Percentiles rank a stretch among this genome's conserved stretches.
Conservation (phyloP, 2,329 filamentous ascomycete species). For the Phaeosphaeria sp. region DNA sequence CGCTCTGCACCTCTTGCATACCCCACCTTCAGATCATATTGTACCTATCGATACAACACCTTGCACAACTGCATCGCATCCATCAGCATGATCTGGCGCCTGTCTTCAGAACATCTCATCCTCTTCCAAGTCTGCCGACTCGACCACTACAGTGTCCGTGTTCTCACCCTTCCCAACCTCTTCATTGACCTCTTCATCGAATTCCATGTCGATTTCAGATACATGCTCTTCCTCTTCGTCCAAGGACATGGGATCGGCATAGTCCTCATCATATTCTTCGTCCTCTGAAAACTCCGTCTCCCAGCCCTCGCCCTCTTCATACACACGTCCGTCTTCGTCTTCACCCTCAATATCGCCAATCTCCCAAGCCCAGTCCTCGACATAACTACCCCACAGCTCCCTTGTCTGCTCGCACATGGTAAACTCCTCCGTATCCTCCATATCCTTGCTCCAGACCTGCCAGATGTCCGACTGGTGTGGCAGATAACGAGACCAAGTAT, state of each 20-base stretch:
- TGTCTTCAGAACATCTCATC: background rate
- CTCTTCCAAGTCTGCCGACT: background rate
- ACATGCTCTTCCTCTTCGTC: background rate
- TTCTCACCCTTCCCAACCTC: background rate
- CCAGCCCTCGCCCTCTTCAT: background rate
- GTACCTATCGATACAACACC: background rate
- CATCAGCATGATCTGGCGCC: background rate
- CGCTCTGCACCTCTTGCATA: slow-evolving; percentile 12
- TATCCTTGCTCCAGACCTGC: slow-evolving; percentile 6
- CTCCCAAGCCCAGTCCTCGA: slow-evolving; percentile 9
- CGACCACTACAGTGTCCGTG: background rate
- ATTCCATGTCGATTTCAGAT: background rate
- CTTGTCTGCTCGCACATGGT: slow-evolving; percentile 6
- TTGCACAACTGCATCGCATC: background rate
- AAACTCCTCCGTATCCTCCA: slow-evolving; percentile 3
- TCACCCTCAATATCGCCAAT: slow-evolving; percentile 18
- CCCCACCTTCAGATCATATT: slow-evolving; percentile 5
- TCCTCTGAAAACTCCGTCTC: background rate
- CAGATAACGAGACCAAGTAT: background rate
- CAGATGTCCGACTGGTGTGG: slow-evolving; percentile 10
- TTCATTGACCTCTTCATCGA: background rate
- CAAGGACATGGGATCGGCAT: background rate
- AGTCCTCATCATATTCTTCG: background rate
- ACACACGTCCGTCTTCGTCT: background rate
- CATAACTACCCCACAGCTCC: slow-evolving; percentile 3